Base-by-base conservation (phyloP, 163 green algal genomes). In the Scenedesmus sp. region DNA sequence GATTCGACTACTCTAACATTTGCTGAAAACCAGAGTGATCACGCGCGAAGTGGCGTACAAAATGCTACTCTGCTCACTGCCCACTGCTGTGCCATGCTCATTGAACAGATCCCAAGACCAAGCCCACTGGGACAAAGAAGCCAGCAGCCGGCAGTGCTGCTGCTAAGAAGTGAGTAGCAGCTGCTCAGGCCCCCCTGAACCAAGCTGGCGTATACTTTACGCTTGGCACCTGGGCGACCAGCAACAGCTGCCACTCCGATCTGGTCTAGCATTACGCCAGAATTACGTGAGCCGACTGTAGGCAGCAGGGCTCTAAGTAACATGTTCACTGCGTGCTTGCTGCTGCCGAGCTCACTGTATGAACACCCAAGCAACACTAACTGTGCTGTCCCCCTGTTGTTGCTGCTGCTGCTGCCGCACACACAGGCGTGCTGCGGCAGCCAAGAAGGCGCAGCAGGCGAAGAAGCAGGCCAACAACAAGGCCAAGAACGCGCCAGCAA, bases 391-490 rank as follows among this genome's bases (percentile, higher is more conserved):
- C 3, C 62, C 10, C 62, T 70, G 62, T 13, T 46, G 34, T 46
- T 46, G 34, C 34, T 46, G 62, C 26, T 12, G 10, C 3, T 79
- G 70, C 70, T 79, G 70, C 70, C 6, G 1, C 3, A 26, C 70
- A 46, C 70, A 23, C 70, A 79, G 70, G 70, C 70, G 23, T 52
- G 70, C 23, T 34, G 66, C 66, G 4, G 66, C 66, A 34, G 66
- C 66, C 26, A 87, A 73, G 82, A 87, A 70, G 4, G 82, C 54
- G 0, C 54, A 59, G 54, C 16, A 73, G 54, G 52, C 15, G 10
- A 87, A 87, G 82, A 87, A 87, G 54, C 16, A 70, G 9, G 55
- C 55, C 57, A 87, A 87, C 82, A 87, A 82, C 23, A n/a, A 12
- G 34, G 73, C 73, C 73, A 82, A 66, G 82, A 73, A 70, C 82